These are phyloP conservation scores for Trichocladium antarcticum DNA, from an alignment of 495 filamentous ascomycete species.

Conservation along the genomic window DNA sequence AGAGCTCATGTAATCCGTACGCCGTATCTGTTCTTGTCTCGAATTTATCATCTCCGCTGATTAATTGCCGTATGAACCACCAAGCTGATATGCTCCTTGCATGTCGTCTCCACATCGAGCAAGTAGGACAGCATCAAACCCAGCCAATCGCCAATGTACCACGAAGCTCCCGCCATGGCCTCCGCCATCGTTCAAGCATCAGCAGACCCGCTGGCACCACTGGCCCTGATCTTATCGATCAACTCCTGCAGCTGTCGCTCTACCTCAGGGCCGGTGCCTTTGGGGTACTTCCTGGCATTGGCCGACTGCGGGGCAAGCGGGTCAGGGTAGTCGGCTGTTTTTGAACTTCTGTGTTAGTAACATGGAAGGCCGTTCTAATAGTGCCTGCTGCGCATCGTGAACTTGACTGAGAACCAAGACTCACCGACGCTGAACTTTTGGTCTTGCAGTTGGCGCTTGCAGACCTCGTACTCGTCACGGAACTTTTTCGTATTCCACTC, in stretches of 20 bases:
- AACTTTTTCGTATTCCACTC: conserved; percentile 28
- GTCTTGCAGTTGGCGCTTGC: conserved; percentile 27
- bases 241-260: conserved; percentile 25
- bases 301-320: conserved; percentile 29
- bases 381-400: background rate
- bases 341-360: background rate
- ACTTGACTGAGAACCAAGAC: conserved; percentile 6
- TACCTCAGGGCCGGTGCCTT: conserved; percentile 24
- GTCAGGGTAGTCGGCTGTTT: conserved; percentile 31
- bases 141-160: too few relatives aligned
- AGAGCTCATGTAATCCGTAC: too few relatives aligned
- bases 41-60: background rate
- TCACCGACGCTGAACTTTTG: conserved; percentile 33
- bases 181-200: background rate
- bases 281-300: conserved; percentile 25
- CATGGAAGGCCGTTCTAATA: background rate
- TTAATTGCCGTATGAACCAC: background rate
- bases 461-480: conserved; percentile 44
- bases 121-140: too few relatives aligned
- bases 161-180: background rate
- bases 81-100: background rate
- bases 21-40: too few relatives aligned
- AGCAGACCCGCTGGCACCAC: background rate
- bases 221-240: conserved; percentile 24
- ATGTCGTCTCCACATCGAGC: too few relatives aligned